phyloP scores from a whole-genome alignment of 768 basidiomycete genomes.

The Tulasnella sp. region DNA sequence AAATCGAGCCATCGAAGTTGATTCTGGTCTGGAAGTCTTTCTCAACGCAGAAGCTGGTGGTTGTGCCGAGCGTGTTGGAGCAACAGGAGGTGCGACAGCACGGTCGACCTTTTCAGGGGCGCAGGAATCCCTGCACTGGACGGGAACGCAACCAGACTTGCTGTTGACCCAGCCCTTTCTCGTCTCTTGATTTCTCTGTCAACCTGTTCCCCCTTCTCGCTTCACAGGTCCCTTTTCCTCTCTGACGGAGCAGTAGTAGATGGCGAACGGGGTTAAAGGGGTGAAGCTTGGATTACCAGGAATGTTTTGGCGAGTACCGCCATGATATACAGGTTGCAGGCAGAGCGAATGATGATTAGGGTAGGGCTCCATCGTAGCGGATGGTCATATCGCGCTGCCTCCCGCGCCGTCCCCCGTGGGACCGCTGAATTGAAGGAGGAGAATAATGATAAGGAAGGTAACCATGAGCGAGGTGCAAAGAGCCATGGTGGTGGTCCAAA shows the following conservation, averaged over 20 bases:
- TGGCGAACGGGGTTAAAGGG: too few species aligned
- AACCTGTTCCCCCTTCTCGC: neutral
- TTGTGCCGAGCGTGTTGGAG: neutral
- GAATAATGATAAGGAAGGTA: slow-evolving; percentile 17
- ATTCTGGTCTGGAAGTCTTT: slow-evolving; percentile 25
- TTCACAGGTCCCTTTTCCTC: neutral
- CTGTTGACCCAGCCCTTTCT: neutral
- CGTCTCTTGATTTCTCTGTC: slow-evolving; percentile 2
- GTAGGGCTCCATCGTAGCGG: too few species aligned
- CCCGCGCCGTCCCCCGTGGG: too few species aligned
- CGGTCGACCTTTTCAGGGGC: too few species aligned
- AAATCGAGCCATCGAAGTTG: slow-evolving; percentile 15
- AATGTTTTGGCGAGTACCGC: too few species aligned
- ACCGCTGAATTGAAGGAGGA: too few species aligned
- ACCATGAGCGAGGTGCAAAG: slow-evolving; percentile 13
- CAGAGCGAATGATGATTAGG: too few species aligned
- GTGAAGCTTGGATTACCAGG: too few species aligned
- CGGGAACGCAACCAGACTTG: neutral
- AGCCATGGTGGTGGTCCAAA: neutral
- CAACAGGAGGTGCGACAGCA: neutral
- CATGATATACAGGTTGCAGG: too few species aligned
- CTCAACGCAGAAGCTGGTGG: neutral
- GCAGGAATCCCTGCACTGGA: neutral
- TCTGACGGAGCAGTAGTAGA: slow-evolving; percentile 23
- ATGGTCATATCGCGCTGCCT: too few species aligned